phyloP scores from a whole-genome alignment of 495 filamentous ascomycete species.

The Clavariopsis aquatica region DNA sequence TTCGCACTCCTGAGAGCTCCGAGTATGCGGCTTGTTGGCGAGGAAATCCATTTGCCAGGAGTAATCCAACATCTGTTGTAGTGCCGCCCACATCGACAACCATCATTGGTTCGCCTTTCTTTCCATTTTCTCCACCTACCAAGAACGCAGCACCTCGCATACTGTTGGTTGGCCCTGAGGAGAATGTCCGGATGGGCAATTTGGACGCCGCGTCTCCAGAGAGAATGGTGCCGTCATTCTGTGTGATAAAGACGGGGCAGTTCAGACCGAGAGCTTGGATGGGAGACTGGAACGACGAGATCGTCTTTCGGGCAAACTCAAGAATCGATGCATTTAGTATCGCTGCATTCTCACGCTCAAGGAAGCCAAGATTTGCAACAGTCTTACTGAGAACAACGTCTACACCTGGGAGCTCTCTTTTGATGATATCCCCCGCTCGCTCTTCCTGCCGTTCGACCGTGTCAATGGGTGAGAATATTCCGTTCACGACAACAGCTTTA shows the following conservation, averaged over 20 bases:
- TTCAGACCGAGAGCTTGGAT: slow-evolving; percentile 47
- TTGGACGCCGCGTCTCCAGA: slow-evolving; percentile 44
- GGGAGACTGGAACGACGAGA: slow-evolving; percentile 49
- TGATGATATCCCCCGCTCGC: slow-evolving; percentile 49
- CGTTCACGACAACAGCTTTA: slow-evolving; percentile 56
- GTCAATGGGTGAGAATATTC: slow-evolving; percentile 61
- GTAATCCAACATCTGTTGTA: slow-evolving; percentile 56
- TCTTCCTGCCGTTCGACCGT: slow-evolving; percentile 53
- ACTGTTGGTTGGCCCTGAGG: slow-evolving; percentile 56
- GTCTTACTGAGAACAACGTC: slow-evolving; percentile 53
- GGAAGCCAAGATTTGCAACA: slow-evolving; percentile 52
- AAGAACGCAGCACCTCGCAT: slow-evolving; percentile 55
- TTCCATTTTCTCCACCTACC: slow-evolving; percentile 17
- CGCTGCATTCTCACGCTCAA: slow-evolving; percentile 56
- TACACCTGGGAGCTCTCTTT: slow-evolving; percentile 48
- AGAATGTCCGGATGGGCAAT: slow-evolving; percentile 55
- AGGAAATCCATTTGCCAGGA: slow-evolving; percentile 57
- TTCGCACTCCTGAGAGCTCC: slow-evolving; percentile 54
- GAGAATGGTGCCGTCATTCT: slow-evolving; percentile 57
- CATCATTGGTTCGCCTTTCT: slow-evolving; percentile 43
- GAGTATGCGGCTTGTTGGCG: slow-evolving; percentile 57
- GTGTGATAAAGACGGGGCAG: slow-evolving; percentile 54
- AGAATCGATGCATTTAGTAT: slow-evolving; percentile 56
- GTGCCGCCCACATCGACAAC: slow-evolving; percentile 58
- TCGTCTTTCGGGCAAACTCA: slow-evolving; percentile 49